Evolutionary conservation across 805 yeast genomes (phyloP).

Genomic region (Metschnikowia lunata): DNA sequence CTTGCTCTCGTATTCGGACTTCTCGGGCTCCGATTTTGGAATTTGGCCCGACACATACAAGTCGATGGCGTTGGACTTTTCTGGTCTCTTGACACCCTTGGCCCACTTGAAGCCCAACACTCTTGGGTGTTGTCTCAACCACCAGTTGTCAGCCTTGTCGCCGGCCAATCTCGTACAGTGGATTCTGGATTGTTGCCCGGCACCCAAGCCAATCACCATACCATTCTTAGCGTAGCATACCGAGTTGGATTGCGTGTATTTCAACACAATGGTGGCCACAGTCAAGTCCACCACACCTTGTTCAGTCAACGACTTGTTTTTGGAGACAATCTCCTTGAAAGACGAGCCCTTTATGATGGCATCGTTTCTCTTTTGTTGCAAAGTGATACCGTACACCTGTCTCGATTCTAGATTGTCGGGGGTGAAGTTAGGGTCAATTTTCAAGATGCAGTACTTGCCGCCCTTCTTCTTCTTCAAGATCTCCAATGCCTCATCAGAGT

Average conservation of each 20-base stretch:
- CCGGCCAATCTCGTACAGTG: constrained; percentile 99
- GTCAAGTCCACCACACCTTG: constrained; percentile 92
- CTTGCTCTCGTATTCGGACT: constrained; percentile 85
- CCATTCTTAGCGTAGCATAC: constrained; percentile 98
- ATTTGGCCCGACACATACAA: constrained; percentile 87
- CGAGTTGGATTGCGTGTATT: constrained; percentile 97
- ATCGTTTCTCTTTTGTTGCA: constrained; percentile 97
- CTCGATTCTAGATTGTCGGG: constrained; percentile 83
- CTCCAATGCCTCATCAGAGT: constrained; percentile 84
- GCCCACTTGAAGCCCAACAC: constrained; percentile 95
- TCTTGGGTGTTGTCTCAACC: constrained; percentile 98
- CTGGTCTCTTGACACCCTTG: constrained; percentile 97
- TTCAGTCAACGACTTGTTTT: constrained; percentile 81
- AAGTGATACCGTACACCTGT: constrained; percentile 92
- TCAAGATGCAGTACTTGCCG: constrained; percentile 94
- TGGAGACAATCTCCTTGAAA: constrained; percentile 86
- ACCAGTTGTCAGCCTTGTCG: constrained; percentile 99
- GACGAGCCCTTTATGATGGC: constrained; percentile 88
- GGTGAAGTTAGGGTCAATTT: constrained; percentile 89
- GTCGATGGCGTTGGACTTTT: constrained; percentile 96
- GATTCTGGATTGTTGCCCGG: constrained; percentile 99
- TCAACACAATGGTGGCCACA: constrained; percentile 95
- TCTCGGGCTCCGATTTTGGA: constrained; percentile 89
- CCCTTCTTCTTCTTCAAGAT: constrained; percentile 88
- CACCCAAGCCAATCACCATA: constrained; percentile 98